phyloP scores from a whole-genome alignment of 108 stramenopile genomes.

The Thalassiosira profunda region DNA sequence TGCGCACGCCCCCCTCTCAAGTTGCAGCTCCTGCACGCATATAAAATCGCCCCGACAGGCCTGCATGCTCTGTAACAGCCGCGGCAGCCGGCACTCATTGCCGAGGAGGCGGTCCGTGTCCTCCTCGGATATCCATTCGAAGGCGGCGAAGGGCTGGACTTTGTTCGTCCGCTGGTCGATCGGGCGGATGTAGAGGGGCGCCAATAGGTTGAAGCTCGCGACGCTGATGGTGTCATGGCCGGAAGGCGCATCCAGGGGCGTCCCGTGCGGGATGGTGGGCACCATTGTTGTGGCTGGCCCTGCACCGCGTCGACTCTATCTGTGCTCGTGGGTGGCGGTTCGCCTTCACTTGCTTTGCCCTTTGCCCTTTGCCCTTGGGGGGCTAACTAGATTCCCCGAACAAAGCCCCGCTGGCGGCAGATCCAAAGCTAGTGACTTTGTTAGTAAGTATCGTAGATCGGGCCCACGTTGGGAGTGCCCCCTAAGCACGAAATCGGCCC shows the following conservation, averaged over 20 bases:
- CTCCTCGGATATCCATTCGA: slow-evolving; percentile 56
- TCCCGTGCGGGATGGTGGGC: neutral
- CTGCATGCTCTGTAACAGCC: slow-evolving; percentile 21
- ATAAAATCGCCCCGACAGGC: slow-evolving; percentile 48
- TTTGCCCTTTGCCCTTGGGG: too few relatives aligned
- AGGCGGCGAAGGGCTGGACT: slow-evolving; percentile 58
- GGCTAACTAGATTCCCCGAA: too few relatives aligned
- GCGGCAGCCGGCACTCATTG: slow-evolving; percentile 35
- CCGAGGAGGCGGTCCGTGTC: slow-evolving; percentile 23
- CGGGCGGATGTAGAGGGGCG: slow-evolving; percentile 57
- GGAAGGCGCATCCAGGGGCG: neutral
- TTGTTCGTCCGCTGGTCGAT: slow-evolving; percentile 51
- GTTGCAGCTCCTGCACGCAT: slow-evolving; percentile 63
- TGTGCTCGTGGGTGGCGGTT: neutral
- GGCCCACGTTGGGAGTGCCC: slow-evolving; percentile 16
- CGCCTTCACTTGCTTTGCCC: too few relatives aligned
- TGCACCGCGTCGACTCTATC: slow-evolving; percentile 1
- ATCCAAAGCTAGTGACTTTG: too few relatives aligned
- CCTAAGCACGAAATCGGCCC: slow-evolving; percentile 1
- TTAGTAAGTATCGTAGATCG: too few relatives aligned
- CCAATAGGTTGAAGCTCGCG: slow-evolving; percentile 59
- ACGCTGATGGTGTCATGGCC: slow-evolving; percentile 29
- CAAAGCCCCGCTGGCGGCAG: too few relatives aligned
- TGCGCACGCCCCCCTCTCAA: slow-evolving; percentile 32
- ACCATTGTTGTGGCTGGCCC: slow-evolving; percentile 8